Conservation (phyloP, 2,329 filamentous ascomycete genomes). For the Pseudocercospora vitis region DNA sequence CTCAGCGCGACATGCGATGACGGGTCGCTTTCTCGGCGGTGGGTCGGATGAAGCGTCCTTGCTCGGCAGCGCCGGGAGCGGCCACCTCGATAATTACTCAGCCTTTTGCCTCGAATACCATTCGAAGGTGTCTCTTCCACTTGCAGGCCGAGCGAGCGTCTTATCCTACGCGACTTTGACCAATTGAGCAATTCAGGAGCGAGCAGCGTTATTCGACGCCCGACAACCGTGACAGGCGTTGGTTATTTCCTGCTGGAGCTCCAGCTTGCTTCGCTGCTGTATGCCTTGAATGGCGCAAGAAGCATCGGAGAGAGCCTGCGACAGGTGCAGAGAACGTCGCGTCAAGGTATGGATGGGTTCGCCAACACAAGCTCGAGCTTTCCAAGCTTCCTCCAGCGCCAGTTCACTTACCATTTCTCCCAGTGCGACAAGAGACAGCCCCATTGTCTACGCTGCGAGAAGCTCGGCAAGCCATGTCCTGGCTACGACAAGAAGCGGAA, state of each 20-base stretch:
- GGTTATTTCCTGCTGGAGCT: constrained; percentile 2
- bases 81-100: no score
- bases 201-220: neutral
- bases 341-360: constrained; percentile 34
- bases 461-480: constrained; percentile 38
- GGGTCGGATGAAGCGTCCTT: neutral
- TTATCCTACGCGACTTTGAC: neutral
- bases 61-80: no score
- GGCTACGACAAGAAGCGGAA: constrained; percentile 41
- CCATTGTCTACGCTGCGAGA: constrained; percentile 37
- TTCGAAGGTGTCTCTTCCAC: constrained; percentile 11
- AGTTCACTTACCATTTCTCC: neutral
- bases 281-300: constrained; percentile 29
- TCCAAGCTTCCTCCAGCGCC: neutral
- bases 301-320: constrained; percentile 36
- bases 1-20: neutral
- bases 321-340: constrained; percentile 37
- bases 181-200: constrained; percentile 3
- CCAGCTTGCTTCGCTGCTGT: constrained; percentile 5
- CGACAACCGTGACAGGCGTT: neutral
- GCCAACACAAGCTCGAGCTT: neutral
- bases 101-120: constrained; percentile 2
- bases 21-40: neutral
- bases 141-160: neutral
- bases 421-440: constrained; percentile 38